Conservation (phyloP, 1,284 basidiomycete species). For the Salmacisia buchloeana region DNA sequence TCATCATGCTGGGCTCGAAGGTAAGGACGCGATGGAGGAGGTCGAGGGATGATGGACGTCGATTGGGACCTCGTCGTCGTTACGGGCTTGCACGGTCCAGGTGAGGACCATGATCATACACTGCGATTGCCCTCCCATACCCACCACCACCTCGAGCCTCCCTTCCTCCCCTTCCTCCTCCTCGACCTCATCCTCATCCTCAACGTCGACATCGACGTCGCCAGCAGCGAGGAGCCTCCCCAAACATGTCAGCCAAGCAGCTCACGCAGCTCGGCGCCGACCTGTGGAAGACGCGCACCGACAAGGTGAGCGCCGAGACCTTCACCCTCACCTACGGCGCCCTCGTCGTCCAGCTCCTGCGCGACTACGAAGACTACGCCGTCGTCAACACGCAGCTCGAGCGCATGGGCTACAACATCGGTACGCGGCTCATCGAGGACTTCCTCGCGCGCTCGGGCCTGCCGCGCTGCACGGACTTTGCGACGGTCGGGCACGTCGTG, state of each 20-base stretch:
- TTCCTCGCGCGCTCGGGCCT: slow-evolving; percentile 77
- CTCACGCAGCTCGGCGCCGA: slow-evolving; percentile 47
- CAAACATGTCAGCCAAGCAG: slow-evolving; percentile 34
- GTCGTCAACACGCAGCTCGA: slow-evolving; percentile 67
- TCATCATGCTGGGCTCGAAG: slow-evolving; percentile 26
- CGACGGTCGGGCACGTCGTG: slow-evolving; percentile 65
- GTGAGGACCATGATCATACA: background rate
- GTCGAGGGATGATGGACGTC: no score
- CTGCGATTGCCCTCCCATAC: background rate
- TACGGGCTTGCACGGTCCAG: no score
- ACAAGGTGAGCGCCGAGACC: slow-evolving; percentile 76
- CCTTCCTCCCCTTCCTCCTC: background rate
- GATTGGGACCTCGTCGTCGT: no score
- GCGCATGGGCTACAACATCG: slow-evolving; percentile 90
- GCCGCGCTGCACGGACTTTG: slow-evolving; percentile 74
- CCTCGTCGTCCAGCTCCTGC: slow-evolving; percentile 93
- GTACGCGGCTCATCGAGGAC: slow-evolving; percentile 91
- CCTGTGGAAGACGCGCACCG: slow-evolving; percentile 47
- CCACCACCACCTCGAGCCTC: background rate
- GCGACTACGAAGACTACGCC: slow-evolving; percentile 95
- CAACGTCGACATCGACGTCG: slow-evolving; percentile 11
- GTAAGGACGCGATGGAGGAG: background rate
- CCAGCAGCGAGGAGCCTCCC: background rate
- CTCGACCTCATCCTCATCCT: slow-evolving; percentile 7
- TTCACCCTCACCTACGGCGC: slow-evolving; percentile 97